Conservation (phyloP, 2,329 filamentous ascomycete genomes). For the Paracamarosporium sp. region DNA sequence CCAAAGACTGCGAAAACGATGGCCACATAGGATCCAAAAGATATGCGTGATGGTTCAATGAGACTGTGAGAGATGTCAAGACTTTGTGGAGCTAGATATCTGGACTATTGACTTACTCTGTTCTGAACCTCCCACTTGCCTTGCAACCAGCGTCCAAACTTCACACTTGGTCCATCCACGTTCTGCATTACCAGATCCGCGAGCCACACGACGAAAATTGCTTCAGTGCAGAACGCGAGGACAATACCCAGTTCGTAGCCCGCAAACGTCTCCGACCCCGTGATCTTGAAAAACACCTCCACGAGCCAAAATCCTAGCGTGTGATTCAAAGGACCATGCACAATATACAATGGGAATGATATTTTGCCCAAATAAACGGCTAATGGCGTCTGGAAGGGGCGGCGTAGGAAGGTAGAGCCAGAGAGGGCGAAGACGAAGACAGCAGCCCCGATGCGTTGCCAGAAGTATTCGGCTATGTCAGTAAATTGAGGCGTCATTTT, state of each 20-base stretch:
- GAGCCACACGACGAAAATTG: constrained; percentile 57
- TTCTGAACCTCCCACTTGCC: constrained; percentile 12
- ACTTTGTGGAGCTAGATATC: no score
- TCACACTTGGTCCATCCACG: constrained; percentile 60
- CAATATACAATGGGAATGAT: constrained; percentile 62
- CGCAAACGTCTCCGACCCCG: constrained; percentile 42
- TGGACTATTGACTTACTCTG: background rate
- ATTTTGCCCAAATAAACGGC: constrained; percentile 62
- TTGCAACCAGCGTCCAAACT: constrained; percentile 59
- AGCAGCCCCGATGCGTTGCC: constrained; percentile 62
- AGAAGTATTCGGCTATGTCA: constrained; percentile 61
- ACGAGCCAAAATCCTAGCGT: constrained; percentile 45
- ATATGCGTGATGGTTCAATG: no score
- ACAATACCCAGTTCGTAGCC: constrained; percentile 47
- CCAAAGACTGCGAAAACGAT: no score
- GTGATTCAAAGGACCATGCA: constrained; percentile 56
- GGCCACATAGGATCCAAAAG: no score
- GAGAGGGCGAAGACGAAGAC: constrained; percentile 24
- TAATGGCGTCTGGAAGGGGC: constrained; percentile 51
- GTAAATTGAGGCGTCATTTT: constrained; percentile 59
- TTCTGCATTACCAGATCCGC: constrained; percentile 66
- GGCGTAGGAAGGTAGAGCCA: constrained; percentile 30
- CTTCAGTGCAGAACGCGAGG: constrained; percentile 47
- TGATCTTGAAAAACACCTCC: constrained; percentile 53
- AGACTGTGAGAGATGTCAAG: no score